These are phyloP conservation scores for Massarina eburnea DNA, from an alignment of 2,329 filamentous ascomycete genomes.

Conservation along the genomic window DNA sequence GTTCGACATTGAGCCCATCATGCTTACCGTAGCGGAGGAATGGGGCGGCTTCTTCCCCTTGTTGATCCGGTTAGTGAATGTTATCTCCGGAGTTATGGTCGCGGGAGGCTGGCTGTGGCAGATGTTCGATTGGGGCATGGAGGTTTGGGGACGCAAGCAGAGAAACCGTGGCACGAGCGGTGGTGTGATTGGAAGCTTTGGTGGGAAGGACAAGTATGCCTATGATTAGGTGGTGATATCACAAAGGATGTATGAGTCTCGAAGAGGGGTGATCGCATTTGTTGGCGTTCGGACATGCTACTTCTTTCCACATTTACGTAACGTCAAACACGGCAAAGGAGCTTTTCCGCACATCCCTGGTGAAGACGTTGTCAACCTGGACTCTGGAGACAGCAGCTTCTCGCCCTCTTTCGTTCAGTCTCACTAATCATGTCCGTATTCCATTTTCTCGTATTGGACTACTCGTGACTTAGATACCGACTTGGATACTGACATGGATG, in stretches of 20 bases:
- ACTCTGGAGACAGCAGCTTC: too few relatives aligned
- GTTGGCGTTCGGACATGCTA: not conserved
- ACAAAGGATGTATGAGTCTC: not conserved
- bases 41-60: conserved; percentile 74
- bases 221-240: conserved; percentile 8
- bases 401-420: not conserved
- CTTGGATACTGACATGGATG: too few relatives aligned
- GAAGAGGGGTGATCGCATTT: not conserved
- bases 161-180: conserved; percentile 45
- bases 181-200: conserved; percentile 48
- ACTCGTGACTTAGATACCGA: too few relatives aligned
- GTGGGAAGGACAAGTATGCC: conserved; percentile 18
- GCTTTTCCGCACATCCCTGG: too few relatives aligned
- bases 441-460: too few relatives aligned
- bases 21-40: conserved; percentile 81
- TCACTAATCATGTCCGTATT: not conserved
- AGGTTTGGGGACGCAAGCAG: conserved; percentile 49
- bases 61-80: conserved; percentile 82
- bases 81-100: conserved; percentile 86
- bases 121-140: conserved; percentile 71
- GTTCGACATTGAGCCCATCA: conserved; percentile 96
- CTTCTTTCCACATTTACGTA: too few relatives aligned
- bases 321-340: not conserved
- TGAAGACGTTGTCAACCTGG: too few relatives aligned
- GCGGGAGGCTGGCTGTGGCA: conserved; percentile 93